Percentiles rank a stretch among this genome's conserved stretches.
Conservation (phyloP, 148 eudicot genomes). For the Pharnaceum exiguum region DNA sequence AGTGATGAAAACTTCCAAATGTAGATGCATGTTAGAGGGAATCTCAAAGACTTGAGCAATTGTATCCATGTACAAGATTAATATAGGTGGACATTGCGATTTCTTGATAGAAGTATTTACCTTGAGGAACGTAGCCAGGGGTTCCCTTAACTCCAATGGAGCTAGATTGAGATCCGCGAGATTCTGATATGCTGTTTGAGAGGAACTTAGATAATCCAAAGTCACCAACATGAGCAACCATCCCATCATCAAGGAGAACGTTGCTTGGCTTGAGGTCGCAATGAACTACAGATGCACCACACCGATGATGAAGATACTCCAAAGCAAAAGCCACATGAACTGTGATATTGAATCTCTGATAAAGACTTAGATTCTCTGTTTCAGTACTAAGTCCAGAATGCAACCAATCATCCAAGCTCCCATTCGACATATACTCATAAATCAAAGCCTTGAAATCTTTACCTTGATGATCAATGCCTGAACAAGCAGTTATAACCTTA, state of each 20-base stretch:
- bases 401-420: conserved; percentile 17
- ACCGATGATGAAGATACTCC: conserved; percentile 29
- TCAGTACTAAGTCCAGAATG: neutral
- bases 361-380: neutral
- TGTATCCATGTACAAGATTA: too few species aligned
- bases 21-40: too few species aligned
- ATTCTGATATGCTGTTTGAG: neutral
- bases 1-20: neutral
- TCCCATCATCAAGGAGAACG: conserved; percentile 28
- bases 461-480: conserved; percentile 22
- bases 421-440: conserved; percentile 23
- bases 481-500: conserved; percentile 20
- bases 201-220: conserved; percentile 39
- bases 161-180: neutral
- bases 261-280: conserved; percentile 44
- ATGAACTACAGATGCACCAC: conserved; percentile 18
- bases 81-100: neutral
- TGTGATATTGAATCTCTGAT: conserved; percentile 6
- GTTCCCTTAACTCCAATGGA: conserved; percentile 28
- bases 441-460: conserved; percentile 18
- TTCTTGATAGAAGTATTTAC: neutral
- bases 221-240: conserved; percentile 39
- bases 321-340: conserved; percentile 35
- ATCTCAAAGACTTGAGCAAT: neutral
- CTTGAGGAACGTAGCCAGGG: conserved; percentile 27